A percentile compares a stretch with the other conserved stretches of the same genome.
These are phyloP conservation scores for Aspergillus tamarii DNA, from an alignment of 2,329 filamentous ascomycete genomes.

Conservation along the genomic window DNA sequence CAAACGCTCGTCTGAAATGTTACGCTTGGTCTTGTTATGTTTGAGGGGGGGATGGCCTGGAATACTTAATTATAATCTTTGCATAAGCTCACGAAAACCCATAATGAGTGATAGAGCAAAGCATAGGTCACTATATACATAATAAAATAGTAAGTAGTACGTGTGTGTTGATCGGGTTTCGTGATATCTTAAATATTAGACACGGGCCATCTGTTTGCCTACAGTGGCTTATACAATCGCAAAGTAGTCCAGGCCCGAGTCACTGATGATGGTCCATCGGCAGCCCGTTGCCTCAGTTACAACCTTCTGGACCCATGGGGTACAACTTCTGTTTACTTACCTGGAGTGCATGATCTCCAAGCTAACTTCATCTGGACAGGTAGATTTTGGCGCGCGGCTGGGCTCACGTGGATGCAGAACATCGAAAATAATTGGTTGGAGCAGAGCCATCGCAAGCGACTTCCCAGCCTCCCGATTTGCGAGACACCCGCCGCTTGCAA, in stretches of 20 bases:
- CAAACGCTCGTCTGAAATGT: not conserved
- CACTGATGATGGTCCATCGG: not conserved
- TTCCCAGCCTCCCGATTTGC: conserved; percentile 29
- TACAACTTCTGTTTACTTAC: conserved; percentile 26
- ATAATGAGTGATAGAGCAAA: not conserved
- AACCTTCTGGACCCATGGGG: conserved; percentile 15
- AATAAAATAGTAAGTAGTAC: not conserved
- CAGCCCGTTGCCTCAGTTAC: conserved; percentile 27
- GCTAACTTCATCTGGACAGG: conserved; percentile 20
- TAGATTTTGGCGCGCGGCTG: conserved; percentile 27
- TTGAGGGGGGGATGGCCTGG: not conserved
- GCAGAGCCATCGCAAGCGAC: conserved; percentile 21
- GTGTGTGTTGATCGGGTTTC: not conserved
- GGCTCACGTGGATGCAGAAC: conserved; percentile 29
- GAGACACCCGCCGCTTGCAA: conserved; percentile 23
- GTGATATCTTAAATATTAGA: not conserved
- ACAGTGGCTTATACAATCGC: not conserved
- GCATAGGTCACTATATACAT: not conserved
- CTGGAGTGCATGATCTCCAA: conserved; percentile 9
- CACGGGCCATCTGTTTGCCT: not conserved
- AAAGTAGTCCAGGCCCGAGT: not conserved
- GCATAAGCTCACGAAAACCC: not conserved
- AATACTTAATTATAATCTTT: not conserved
- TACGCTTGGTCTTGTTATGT: not conserved
- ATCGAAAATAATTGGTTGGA: conserved; percentile 24